Evolutionary conservation across 169 alveolate species (phyloP), one percentile per base, ranked within the genome.

Genomic region (Eimeria sp.): DNA sequence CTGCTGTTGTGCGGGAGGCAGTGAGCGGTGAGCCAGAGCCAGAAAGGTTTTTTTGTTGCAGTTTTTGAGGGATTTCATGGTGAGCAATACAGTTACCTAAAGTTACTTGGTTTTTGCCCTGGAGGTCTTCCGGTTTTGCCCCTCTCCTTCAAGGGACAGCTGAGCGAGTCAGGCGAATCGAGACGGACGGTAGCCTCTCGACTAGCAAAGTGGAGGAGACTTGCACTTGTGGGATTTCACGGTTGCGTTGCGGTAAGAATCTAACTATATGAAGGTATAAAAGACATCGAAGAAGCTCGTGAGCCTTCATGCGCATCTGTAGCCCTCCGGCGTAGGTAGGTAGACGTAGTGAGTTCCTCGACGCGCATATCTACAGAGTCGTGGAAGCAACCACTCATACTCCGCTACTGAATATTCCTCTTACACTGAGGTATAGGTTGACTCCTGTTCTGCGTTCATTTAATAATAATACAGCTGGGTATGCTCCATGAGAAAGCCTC

Each of bases 111-210:
- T n/a, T 30, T 70, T 30, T 70, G 0, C 78, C 49, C 13, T 3
- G 45, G 25, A 22, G 78, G 5, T 1, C 7, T 30, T 25, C 22
- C 10, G 40, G 40, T 30, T 30, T 30, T 30, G 78, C 49, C 78
- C 78, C 78, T 30, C 30, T 13, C 20, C 30, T 2, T 30, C 18
- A 5, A 70, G 78, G 78, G 78, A 70, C 78, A 70, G 78, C 22
- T 22, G 78, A 45, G 78, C 78, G 78, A 70, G 78, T 30, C 49
- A 45, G 78, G 4, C 78, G 78, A 70, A 70, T 70, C 78, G 78
- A 70, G 49, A 22, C 49, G 78, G 78, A 4, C 78, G 78, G 78
- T 30, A 70, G 78, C 78, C 49, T 70, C 78, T 65, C 43, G 25
- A 11, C 30, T 45, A 25, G 78, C 49, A 70, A 65, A n/a, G 45